Percentiles rank a stretch among this genome's conserved stretches.
Evolutionary conservation across 768 basidiomycete species (phyloP).

Genomic region (Termitomyces sp.): DNA sequence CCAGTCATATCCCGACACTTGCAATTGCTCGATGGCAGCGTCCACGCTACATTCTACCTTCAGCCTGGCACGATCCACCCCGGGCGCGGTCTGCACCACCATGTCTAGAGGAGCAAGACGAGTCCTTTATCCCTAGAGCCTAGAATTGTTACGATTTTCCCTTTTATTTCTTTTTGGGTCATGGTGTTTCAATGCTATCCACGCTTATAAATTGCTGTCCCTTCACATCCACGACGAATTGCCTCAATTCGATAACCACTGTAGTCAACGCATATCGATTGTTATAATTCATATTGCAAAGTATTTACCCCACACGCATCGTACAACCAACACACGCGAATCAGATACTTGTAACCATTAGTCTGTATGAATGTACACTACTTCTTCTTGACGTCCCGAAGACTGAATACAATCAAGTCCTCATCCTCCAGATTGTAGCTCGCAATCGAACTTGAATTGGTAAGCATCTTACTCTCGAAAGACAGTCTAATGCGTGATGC

Average conservation of each 20-base stretch:
- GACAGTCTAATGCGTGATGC: conserved; percentile 78
- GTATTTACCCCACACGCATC: background rate
- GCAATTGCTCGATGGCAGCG: conserved; percentile 16
- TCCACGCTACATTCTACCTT: conserved; percentile 4
- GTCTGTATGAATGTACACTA: conserved; percentile 14
- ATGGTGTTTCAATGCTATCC: background rate
- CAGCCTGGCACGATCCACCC: conserved; percentile 11
- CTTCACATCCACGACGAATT: background rate
- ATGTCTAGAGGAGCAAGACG: conserved; percentile 8
- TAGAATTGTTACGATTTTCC: background rate
- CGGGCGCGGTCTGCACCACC: conserved; percentile 15
- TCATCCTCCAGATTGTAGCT: conserved; percentile 90
- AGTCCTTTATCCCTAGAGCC: background rate
- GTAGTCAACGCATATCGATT: background rate
- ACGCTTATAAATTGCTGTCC: background rate
- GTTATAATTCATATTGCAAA: background rate
- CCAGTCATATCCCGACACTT: conserved; percentile 5
- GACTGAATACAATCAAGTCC: conserved; percentile 70
- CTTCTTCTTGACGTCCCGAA: conserved; percentile 69
- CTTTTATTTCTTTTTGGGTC: conserved; percentile 10
- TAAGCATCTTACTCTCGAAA: conserved; percentile 79
- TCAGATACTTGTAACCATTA: conserved; percentile 5
- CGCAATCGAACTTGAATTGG: conserved; percentile 80
- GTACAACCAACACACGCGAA: conserved; percentile 3
- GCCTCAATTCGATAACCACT: background rate